Evolutionary conservation across 495 filamentous ascomycete genomes (phyloP).

Genomic region (Penicillium subrubescens): DNA sequence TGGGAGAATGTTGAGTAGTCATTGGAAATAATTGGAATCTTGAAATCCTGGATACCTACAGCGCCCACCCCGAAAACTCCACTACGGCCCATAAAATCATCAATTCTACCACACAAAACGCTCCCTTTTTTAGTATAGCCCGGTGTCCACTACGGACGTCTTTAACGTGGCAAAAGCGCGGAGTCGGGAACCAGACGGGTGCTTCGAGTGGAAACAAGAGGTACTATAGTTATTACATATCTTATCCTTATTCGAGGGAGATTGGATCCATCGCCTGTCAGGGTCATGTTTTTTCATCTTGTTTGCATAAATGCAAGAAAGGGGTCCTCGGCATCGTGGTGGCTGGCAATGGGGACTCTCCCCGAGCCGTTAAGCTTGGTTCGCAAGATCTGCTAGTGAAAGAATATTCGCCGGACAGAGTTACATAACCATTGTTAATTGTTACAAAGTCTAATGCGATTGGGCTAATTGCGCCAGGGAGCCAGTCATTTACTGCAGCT

Average conservation of each 20-base stretch:
- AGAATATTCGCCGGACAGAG: neutral
- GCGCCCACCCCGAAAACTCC: neutral
- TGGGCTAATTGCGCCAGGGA: neutral
- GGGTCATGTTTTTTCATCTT: neutral
- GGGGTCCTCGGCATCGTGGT: slow-evolving; percentile 15
- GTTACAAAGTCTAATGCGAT: neutral
- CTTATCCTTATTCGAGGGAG: neutral
- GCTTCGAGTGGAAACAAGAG: neutral
- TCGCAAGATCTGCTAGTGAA: neutral
- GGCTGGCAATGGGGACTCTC: slow-evolving; percentile 9
- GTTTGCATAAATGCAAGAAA: slow-evolving; percentile 1
- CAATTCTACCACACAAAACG: neutral
- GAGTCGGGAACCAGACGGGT: slow-evolving; percentile 6
- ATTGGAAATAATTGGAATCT: no score
- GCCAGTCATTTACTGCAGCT: neutral
- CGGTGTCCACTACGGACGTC: slow-evolving; percentile 19
- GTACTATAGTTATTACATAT: neutral
- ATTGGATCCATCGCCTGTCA: neutral
- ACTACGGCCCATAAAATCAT: neutral
- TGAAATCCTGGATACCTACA: neutral
- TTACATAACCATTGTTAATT: neutral
- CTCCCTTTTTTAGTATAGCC: slow-evolving; percentile 9
- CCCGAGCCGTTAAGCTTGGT: slow-evolving; percentile 15
- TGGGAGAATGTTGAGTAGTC: neutral
- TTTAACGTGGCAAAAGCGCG: slow-evolving; percentile 30